Evolutionary conservation across 345 rosid species (phyloP), one percentile per base, ranked within the genome.

Genomic region (Pseudoturritis turrita): DNA sequence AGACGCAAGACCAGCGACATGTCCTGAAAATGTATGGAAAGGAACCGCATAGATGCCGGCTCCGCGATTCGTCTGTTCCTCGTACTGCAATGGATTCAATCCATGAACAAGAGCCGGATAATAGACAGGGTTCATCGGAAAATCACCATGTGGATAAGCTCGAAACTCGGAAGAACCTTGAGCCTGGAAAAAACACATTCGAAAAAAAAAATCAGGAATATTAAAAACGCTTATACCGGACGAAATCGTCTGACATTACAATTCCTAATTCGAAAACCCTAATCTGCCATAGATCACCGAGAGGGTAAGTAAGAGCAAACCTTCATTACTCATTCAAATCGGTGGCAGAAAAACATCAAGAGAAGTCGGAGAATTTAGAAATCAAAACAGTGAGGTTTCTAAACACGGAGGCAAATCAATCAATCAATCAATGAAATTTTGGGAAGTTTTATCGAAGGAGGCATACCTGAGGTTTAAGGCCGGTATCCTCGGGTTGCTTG

Each of bases 11-110:
- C 91, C 91, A 62, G 86, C 63, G 65, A 81, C 36, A 41, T 84
- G 79, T 29, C 88, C 86, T 81, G 79, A 73, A 74, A 62, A 77
- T 4, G 80, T 6, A 7, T 26, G 58, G 19, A 26, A 36, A 26
- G 58, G 89, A 50, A 91, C 88, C 3, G 97, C 97, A 36, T 91
- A 91, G 41, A 91, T 73, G 31, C 97, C 93, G 0, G 91, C 86
- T 21, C 91, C 90, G 21, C 77, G 80, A 70, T 82, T 87, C 53
- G 11, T 35, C 72, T 84, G 86, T 14, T 88, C 86, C 68, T 87
- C 92, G 76, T 80, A 76, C 57, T 82, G 85, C 13, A 58, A 40
- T 29, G 55, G 31, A 50, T 50, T 50, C 55, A 23, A 50, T 50
- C 55, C 53, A 47, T 19, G 14, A 19, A 19, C 26, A 21, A 46